phyloP scores from a whole-genome alignment of 1,284 basidiomycete genomes.

The Baeospora myosura region DNA sequence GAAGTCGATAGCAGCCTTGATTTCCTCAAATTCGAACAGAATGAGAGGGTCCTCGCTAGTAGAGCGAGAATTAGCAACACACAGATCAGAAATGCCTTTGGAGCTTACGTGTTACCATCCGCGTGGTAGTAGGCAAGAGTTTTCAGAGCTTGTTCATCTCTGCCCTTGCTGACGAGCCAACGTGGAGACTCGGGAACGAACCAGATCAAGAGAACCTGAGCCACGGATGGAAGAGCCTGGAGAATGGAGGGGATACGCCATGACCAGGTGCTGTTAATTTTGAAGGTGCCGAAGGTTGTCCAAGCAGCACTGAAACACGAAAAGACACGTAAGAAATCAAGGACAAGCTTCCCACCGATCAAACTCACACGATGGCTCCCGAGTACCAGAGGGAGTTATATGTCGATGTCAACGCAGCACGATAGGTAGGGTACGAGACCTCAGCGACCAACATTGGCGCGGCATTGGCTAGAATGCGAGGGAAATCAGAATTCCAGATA shows the following conservation, averaged over 20 bases:
- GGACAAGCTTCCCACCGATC: constrained; percentile 6
- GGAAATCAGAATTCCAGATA: neutral
- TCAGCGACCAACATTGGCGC: constrained; percentile 74
- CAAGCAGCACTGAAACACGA: constrained; percentile 57
- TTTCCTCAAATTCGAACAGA: constrained; percentile 68
- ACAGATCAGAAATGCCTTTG: neutral
- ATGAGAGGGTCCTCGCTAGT: constrained; percentile 58
- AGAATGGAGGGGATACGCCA: constrained; percentile 71
- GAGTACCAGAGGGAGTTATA: constrained; percentile 82
- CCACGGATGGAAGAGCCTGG: constrained; percentile 54
- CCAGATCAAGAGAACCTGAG: constrained; percentile 54
- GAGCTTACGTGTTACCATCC: constrained; percentile 48
- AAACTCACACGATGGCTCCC: constrained; percentile 58
- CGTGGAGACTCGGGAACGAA: constrained; percentile 68
- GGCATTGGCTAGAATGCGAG: constrained; percentile 39
- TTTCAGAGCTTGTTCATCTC: constrained; percentile 50
- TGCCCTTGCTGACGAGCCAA: constrained; percentile 62
- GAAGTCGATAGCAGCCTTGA: constrained; percentile 64
- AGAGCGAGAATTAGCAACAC: neutral
- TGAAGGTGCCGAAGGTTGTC: constrained; percentile 69
- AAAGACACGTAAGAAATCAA: constrained; percentile 7
- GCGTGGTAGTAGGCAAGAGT: constrained; percentile 71
- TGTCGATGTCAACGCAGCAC: constrained; percentile 61
- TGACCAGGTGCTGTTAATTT: constrained; percentile 57
- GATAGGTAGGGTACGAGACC: constrained; percentile 70